Conservation (phyloP, 805 yeast genomes). For the Ogataea allantospora region DNA sequence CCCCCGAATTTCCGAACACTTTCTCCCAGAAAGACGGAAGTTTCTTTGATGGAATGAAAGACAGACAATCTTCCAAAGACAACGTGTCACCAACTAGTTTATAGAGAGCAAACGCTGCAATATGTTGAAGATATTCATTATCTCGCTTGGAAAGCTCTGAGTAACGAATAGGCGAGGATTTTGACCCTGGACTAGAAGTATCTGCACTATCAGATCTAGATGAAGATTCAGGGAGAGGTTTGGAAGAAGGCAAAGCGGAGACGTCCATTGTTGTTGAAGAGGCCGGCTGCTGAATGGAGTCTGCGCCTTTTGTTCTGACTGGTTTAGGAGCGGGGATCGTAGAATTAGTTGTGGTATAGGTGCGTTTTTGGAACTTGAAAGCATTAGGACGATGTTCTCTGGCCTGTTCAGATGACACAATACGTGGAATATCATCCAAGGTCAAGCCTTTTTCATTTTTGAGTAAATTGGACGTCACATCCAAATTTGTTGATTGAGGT, state of each 20-base stretch:
- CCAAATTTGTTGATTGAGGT: slow-evolving; percentile 37
- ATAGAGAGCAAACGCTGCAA: slow-evolving; percentile 53
- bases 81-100: slow-evolving; percentile 31
- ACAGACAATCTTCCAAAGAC: slow-evolving; percentile 40
- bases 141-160: slow-evolving; percentile 62
- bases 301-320: slow-evolving; percentile 22
- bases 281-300: slow-evolving; percentile 5
- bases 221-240: slow-evolving; percentile 1
- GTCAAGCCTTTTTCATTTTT: slow-evolving; percentile 84
- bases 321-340: slow-evolving; percentile 37
- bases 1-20: slow-evolving; percentile 30
- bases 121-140: slow-evolving; percentile 55
- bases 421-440: slow-evolving; percentile 93
- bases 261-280: not conserved
- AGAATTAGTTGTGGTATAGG: slow-evolving; percentile 33
- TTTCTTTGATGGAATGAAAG: slow-evolving; percentile 43
- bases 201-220: not conserved
- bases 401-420: slow-evolving; percentile 96
- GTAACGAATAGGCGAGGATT: slow-evolving; percentile 46
- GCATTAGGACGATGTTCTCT: slow-evolving; percentile 92
- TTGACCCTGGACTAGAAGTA: not conserved
- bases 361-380: slow-evolving; percentile 68
- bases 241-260: slow-evolving; percentile 5
- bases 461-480: slow-evolving; percentile 66
- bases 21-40: slow-evolving; percentile 53